These are phyloP conservation scores for Lactarius trivialis DNA, from an alignment of 768 basidiomycete species.

Conservation along the genomic window DNA sequence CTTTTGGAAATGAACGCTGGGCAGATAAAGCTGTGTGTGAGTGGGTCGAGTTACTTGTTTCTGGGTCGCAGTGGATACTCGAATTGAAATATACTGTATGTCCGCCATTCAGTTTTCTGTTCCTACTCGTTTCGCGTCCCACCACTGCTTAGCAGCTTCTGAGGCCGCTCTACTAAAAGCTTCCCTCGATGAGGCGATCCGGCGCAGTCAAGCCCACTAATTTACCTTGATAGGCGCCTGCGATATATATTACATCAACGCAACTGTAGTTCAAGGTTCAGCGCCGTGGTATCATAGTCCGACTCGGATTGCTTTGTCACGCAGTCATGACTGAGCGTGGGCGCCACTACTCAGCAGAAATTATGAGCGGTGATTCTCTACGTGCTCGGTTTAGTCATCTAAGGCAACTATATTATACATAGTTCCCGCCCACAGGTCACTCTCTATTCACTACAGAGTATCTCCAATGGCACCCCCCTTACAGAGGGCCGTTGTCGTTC, in stretches of 20 bases:
- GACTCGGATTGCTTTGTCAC: not conserved
- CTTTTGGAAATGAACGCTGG: not conserved
- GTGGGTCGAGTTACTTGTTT: not conserved
- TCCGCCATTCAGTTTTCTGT: not conserved
- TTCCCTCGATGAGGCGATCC: not conserved
- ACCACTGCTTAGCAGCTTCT: not conserved
- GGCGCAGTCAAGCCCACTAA: not conserved
- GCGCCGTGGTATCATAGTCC: not conserved
- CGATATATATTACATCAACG: not conserved
- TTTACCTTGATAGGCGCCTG: not conserved
- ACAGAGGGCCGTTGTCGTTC: conserved; percentile 5
- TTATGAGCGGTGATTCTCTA: not conserved
- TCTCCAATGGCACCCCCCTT: conserved; percentile 6
- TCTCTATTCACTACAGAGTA: not conserved
- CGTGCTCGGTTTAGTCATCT: no score
- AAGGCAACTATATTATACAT: no score
- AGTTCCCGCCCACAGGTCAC: not conserved
- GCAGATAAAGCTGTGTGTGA: not conserved
- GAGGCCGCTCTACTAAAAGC: not conserved
- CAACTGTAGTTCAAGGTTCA: no score
- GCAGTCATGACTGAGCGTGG: no score
- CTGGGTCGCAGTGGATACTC: not conserved
- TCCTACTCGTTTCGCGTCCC: not conserved
- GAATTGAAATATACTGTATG: not conserved
- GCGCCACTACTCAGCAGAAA: not conserved